phyloP scores from a whole-genome alignment of 2,329 filamentous ascomycete species.

The Ophiostoma piceae region DNA sequence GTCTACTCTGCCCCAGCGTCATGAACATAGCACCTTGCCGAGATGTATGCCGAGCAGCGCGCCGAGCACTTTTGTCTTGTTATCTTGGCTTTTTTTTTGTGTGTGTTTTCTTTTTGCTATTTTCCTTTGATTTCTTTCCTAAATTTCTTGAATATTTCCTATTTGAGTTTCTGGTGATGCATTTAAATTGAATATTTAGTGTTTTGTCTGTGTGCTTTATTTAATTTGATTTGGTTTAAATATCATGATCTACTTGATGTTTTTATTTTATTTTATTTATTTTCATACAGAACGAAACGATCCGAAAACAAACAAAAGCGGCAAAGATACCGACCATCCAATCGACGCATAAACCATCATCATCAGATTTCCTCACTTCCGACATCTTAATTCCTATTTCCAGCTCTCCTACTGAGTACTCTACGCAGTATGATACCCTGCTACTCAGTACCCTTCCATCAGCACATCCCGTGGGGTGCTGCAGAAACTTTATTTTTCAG shows the following conservation, averaged over 20 bases:
- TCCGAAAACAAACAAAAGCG: no score
- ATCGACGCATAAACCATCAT: background rate
- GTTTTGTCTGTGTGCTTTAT: background rate
- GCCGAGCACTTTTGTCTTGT: background rate
- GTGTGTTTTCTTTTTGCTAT: background rate
- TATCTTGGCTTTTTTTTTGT: background rate
- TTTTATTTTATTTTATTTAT: no score
- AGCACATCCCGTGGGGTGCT: constrained; percentile 6
- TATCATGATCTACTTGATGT: no score
- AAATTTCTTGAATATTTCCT: background rate
- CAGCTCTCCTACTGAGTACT: background rate
- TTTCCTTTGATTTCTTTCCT: background rate
- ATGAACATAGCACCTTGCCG: background rate
- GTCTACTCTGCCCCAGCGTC: no score
- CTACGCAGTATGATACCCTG: background rate
- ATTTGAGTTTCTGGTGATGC: background rate
- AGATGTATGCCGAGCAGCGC: background rate
- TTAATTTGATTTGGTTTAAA: no score
- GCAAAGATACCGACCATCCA: background rate
- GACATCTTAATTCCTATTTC: background rate
- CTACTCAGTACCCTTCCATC: background rate
- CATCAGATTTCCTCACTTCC: background rate
- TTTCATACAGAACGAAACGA: no score
- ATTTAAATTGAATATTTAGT: background rate
- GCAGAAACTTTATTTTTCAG: constrained; percentile 10